A percentile compares a stretch with the other conserved stretches of the same genome.
Conservation (phyloP, 495 filamentous ascomycete species). For the Penicillium malachiteum region DNA sequence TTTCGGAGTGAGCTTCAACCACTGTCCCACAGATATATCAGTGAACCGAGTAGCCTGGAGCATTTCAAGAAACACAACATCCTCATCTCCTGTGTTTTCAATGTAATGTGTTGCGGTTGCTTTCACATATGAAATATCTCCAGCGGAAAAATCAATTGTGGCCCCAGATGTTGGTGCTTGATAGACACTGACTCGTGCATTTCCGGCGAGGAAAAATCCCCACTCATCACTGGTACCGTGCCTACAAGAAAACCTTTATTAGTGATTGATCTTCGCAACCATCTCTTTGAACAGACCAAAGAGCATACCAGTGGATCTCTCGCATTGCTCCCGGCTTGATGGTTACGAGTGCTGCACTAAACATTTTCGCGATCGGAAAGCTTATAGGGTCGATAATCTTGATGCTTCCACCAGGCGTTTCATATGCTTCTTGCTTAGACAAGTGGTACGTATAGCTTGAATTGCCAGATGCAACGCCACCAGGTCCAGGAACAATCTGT, state of each 20-base stretch:
- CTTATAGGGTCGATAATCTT: conserved; percentile 9
- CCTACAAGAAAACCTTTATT: background rate
- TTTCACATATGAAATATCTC: conserved; percentile 4
- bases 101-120: conserved; percentile 4
- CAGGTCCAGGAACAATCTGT: conserved; percentile 3
- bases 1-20: conserved; percentile 9
- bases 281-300: background rate
- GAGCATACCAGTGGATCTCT: conserved; percentile 7
- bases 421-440: conserved; percentile 5
- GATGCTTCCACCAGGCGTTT: conserved; percentile 10
- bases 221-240: conserved; percentile 9
- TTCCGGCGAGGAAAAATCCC: conserved; percentile 7
- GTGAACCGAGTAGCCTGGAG: conserved; percentile 6
- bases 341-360: conserved; percentile 7
- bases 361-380: conserved; percentile 6
- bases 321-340: conserved; percentile 11
- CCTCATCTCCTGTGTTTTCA: conserved; percentile 8
- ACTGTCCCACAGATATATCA: conserved; percentile 8
- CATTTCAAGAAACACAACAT: conserved; percentile 7
- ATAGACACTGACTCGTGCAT: conserved; percentile 6
- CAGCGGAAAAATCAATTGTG: conserved; percentile 7
- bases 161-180: conserved; percentile 4
- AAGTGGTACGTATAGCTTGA: conserved; percentile 11
- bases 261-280: background rate
- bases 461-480: background rate